These are phyloP conservation scores for Crotalaria pallida DNA, from an alignment of 306 rosid species.

Conservation along the genomic window DNA sequence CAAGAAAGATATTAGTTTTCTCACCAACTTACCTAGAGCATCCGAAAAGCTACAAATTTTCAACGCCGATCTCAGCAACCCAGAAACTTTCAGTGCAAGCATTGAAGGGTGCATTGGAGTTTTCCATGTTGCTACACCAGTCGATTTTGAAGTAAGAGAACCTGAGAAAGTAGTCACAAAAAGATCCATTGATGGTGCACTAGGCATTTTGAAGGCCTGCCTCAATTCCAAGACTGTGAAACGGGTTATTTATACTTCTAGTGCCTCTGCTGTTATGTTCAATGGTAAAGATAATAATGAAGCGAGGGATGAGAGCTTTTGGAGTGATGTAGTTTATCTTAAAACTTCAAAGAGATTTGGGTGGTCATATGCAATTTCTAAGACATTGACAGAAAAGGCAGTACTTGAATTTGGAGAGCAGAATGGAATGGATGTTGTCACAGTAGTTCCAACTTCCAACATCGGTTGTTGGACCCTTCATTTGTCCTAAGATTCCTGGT, in stretches of 20 bases:
- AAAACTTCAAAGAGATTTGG: neutral
- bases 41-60: constrained; percentile 39
- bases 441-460: constrained; percentile 40
- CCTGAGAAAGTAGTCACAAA: constrained; percentile 36
- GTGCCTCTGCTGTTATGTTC: constrained; percentile 24
- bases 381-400: constrained; percentile 54
- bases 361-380: constrained; percentile 38
- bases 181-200: constrained; percentile 45
- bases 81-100: constrained; percentile 42
- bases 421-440: constrained; percentile 53
- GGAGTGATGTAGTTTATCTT: constrained; percentile 41
- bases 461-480: constrained; percentile 63
- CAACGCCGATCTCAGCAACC: constrained; percentile 43
- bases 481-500: constrained; percentile 45
- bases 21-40: constrained; percentile 48
- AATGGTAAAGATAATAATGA: constrained; percentile 2
- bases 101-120: constrained; percentile 55
- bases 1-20: constrained; percentile 40
- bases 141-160: constrained; percentile 29
- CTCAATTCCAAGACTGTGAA: constrained; percentile 35
- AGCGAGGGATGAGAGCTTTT: constrained; percentile 42
- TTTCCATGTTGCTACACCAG: constrained; percentile 48
- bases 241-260: constrained; percentile 56
- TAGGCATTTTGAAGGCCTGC: constrained; percentile 51
- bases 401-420: constrained; percentile 48